Conservation (phyloP, 2,329 filamentous ascomycete species). For the Pseudogymnoascus sp. region DNA sequence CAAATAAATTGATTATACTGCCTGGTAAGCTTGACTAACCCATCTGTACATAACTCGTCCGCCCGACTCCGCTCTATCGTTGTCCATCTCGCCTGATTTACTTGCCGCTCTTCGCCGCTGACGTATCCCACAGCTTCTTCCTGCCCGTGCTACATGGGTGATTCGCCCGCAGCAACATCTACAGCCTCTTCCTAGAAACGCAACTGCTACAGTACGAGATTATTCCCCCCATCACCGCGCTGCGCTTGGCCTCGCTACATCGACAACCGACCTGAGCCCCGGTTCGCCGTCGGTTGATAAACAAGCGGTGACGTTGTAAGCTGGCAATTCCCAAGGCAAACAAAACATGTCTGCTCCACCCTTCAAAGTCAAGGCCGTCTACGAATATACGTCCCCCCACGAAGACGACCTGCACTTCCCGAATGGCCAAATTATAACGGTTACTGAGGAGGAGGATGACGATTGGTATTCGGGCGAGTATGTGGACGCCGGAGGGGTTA, state of each 20-base stretch:
- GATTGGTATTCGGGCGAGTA: conserved; percentile 95
- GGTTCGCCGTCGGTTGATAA: conserved; percentile 7
- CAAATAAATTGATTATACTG: conserved; percentile 6
- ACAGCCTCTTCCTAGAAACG: neutral
- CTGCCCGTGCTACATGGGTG: conserved; percentile 6
- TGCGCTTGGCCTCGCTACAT: conserved; percentile 2
- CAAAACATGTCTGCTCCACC: conserved; percentile 58
- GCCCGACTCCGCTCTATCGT: neutral
- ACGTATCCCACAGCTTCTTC: conserved; percentile 8
- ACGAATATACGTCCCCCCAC: conserved; percentile 85
- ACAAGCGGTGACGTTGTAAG: conserved; percentile 11
- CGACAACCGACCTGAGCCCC: conserved; percentile 4
- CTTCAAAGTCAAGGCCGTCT: conserved; percentile 94
- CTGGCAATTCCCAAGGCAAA: neutral
- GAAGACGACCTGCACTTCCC: conserved; percentile 90
- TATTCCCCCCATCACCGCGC: neutral
- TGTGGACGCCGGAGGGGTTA: conserved; percentile 61
- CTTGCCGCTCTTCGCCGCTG: conserved; percentile 2
- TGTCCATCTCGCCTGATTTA: neutral
- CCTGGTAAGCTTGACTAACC: neutral
- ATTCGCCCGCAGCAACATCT: neutral
- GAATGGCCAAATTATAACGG: conserved; percentile 81
- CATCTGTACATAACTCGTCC: neutral
- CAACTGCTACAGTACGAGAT: neutral
- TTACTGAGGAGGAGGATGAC: conserved; percentile 82